These are phyloP conservation scores for Arthroderma sp. DNA, from an alignment of 2,329 filamentous ascomycete genomes.

Conservation along the genomic window DNA sequence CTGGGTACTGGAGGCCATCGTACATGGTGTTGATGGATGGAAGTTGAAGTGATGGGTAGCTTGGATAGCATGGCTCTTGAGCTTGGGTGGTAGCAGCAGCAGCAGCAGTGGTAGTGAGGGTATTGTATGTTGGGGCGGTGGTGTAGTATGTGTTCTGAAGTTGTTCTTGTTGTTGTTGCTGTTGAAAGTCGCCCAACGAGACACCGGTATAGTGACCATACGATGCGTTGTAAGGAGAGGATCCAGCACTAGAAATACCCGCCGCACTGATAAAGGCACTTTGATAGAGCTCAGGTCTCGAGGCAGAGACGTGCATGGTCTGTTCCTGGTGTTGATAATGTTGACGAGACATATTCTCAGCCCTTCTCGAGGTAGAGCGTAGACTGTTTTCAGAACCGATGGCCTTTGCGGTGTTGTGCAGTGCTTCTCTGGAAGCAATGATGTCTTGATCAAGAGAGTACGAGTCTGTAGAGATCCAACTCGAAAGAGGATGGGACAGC, in stretches of 20 bases:
- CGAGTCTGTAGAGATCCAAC: background rate
- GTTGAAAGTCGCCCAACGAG: too few relatives aligned
- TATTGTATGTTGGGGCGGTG: too few relatives aligned
- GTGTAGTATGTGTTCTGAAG: too few relatives aligned
- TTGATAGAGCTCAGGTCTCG: background rate
- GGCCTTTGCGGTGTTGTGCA: slow-evolving; percentile 1
- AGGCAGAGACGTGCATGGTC: background rate
- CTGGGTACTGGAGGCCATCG: too few relatives aligned
- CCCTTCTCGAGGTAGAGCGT: slow-evolving; percentile 35
- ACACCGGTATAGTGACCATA: too few relatives aligned
- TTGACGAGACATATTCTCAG: slow-evolving; percentile 13
- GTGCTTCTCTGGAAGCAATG: slow-evolving; percentile 2
- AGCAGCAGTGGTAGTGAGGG: too few relatives aligned
- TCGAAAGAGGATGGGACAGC: background rate
- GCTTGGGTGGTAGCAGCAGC: too few relatives aligned
- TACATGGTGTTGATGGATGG: too few relatives aligned
- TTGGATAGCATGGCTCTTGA: too few relatives aligned
- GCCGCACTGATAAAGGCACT: slow-evolving; percentile 1
- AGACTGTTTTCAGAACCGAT: slow-evolving; percentile 57
- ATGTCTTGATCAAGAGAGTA: slow-evolving; percentile 1
- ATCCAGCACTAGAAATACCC: background rate
- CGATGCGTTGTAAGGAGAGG: background rate
- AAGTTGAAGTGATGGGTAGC: too few relatives aligned
- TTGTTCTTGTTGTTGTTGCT: too few relatives aligned
- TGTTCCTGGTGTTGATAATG: background rate